phyloP scores from a whole-genome alignment of 1,284 basidiomycete species.

The Malassezia vespertilionis region DNA sequence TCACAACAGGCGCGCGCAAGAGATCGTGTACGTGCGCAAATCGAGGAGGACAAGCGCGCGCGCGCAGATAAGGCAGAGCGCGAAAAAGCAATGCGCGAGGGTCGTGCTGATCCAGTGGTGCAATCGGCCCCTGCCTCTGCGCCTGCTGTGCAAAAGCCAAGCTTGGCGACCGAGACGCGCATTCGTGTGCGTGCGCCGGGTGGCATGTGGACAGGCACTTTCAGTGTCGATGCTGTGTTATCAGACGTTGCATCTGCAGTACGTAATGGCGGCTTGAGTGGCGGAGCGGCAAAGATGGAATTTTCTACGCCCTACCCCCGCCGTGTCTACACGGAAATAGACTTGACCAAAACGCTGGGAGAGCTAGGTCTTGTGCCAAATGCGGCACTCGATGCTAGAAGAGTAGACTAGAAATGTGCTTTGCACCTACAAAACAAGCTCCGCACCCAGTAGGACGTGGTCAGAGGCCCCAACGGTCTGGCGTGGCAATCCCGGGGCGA shows the following conservation, averaged over 20 bases:
- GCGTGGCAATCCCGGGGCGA: slow-evolving; percentile 67
- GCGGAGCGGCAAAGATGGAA: slow-evolving; percentile 26
- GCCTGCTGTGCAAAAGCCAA: slow-evolving; percentile 14
- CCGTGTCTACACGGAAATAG: slow-evolving; percentile 32
- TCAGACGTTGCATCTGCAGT: slow-evolving; percentile 27
- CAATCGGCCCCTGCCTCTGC: slow-evolving; percentile 4
- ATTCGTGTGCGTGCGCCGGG: slow-evolving; percentile 35
- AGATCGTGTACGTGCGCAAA: slow-evolving; percentile 39
- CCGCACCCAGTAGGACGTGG: slow-evolving; percentile 62
- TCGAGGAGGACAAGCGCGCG: slow-evolving; percentile 44
- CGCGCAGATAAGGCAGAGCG: slow-evolving; percentile 37
- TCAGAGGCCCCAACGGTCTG: slow-evolving; percentile 72
- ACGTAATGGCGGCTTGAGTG: slow-evolving; percentile 27
- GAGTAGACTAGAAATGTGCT: not conserved
- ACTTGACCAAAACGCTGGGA: slow-evolving; percentile 30
- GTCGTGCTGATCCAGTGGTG: slow-evolving; percentile 15
- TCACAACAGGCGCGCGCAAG: slow-evolving; percentile 26
- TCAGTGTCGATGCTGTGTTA: slow-evolving; percentile 33
- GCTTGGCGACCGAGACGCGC: slow-evolving; percentile 31
- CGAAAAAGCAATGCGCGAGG: slow-evolving; percentile 39
- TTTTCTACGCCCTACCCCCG: slow-evolving; percentile 44
- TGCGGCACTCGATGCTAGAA: slow-evolving; percentile 36
- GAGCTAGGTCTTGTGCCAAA: slow-evolving; percentile 44
- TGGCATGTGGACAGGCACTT: slow-evolving; percentile 39
- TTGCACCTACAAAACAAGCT: slow-evolving; percentile 14